Evolutionary conservation across 2,329 filamentous ascomycete genomes (phyloP).

Genomic region (Lomentospora prolificans): DNA sequence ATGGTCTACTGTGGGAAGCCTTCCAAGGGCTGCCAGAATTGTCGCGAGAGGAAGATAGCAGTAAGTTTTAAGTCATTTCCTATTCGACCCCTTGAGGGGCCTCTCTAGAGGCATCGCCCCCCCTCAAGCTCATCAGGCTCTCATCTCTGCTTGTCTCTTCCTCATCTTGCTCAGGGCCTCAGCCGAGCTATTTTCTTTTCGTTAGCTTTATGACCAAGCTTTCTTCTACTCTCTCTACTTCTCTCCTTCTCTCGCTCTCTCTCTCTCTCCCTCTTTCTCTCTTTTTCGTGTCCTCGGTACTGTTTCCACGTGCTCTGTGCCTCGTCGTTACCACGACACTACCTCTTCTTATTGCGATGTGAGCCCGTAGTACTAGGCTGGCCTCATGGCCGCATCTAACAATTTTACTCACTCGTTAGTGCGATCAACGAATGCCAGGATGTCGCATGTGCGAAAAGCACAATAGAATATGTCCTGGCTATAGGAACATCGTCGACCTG

Average conservation of each 20-base stretch:
- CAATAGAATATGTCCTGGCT: constrained; percentile 42
- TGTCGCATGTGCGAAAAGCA: constrained; percentile 47
- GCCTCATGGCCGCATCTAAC: neutral
- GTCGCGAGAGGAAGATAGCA: constrained; percentile 45
- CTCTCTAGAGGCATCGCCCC: neutral
- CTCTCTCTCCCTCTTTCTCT: neutral
- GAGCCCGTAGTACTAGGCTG: neutral
- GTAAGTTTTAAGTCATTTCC: constrained; percentile 26
- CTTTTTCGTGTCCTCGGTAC: neutral
- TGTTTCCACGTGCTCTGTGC: neutral
- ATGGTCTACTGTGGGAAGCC: constrained; percentile 52
- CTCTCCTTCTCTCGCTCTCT: neutral
- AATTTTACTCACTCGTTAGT: constrained; percentile 24
- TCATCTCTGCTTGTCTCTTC: neutral
- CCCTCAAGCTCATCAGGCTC: neutral
- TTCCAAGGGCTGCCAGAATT: constrained; percentile 45
- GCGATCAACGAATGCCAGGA: constrained; percentile 39
- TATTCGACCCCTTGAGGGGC: neutral
- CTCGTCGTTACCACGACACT: neutral
- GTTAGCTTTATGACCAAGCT: no score
- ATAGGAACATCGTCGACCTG: constrained; percentile 43
- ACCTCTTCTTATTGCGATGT: neutral
- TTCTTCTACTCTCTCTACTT: neutral
- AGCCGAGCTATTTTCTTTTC: no score
- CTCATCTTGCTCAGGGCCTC: neutral